phyloP scores from a whole-genome alignment of 2,329 filamentous ascomycete species.

The Phialocephala subalpina region DNA sequence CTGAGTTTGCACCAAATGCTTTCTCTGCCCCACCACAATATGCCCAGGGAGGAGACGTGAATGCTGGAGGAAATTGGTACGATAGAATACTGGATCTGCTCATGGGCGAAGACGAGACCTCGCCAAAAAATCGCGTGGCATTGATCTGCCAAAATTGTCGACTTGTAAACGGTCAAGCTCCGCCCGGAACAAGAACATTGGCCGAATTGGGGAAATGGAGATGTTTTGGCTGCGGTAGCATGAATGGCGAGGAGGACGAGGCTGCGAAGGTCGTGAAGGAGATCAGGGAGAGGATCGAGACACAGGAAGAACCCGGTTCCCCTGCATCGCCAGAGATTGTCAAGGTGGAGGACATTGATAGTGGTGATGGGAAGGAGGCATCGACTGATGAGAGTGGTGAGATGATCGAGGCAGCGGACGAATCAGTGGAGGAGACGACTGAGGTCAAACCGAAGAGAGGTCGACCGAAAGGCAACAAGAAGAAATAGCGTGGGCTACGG shows the following conservation, averaged over 20 bases:
- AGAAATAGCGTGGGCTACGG: slow-evolving; percentile 27
- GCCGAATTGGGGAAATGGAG: slow-evolving; percentile 88
- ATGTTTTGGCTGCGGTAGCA: slow-evolving; percentile 82
- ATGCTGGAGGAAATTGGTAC: slow-evolving; percentile 76
- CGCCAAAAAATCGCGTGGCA: slow-evolving; percentile 87
- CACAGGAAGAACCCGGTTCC: slow-evolving; percentile 16
- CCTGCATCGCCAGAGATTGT: slow-evolving; percentile 24
- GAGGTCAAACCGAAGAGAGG: slow-evolving; percentile 33
- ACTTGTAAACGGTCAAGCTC: slow-evolving; percentile 94
- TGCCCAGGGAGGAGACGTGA: slow-evolving; percentile 34
- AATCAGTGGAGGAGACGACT: slow-evolving; percentile 19
- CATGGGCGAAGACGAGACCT: slow-evolving; percentile 93
- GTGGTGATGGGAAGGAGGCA: slow-evolving; percentile 13
- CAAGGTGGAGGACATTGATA: slow-evolving; percentile 13
- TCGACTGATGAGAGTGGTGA: slow-evolving; percentile 22
- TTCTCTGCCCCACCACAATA: slow-evolving; percentile 52
- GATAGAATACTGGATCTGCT: slow-evolving; percentile 92
- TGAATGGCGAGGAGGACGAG: slow-evolving; percentile 85
- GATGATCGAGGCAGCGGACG: slow-evolving; percentile 13
- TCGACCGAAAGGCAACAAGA: slow-evolving; percentile 33
- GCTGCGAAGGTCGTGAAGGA: slow-evolving; percentile 71
- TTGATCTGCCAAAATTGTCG: slow-evolving; percentile 85
- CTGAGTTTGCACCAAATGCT: slow-evolving; percentile 80
- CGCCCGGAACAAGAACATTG: slow-evolving; percentile 80
- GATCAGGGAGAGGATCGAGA: slow-evolving; percentile 41